Evolutionary conservation across 2,329 filamentous ascomycete species (phyloP).

Genomic region (Beauveria sp.): DNA sequence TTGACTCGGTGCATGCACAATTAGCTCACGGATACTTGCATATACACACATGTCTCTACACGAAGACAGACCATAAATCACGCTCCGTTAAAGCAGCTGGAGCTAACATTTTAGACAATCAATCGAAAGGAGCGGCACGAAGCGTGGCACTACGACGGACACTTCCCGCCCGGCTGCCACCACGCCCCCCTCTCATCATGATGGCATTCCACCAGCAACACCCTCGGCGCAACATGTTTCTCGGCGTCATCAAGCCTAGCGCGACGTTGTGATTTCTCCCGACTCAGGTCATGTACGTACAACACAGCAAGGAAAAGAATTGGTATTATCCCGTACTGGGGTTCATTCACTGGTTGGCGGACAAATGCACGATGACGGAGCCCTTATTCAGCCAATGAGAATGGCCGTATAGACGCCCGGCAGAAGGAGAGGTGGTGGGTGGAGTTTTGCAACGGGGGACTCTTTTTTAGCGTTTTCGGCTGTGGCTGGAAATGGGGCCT

Average conservation of each 20-base stretch:
- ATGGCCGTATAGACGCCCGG: conserved; percentile 17
- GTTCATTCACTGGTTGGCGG: background rate
- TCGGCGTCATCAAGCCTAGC: no score
- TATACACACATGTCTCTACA: no score
- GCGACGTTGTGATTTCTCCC: no score
- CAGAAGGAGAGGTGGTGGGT: background rate
- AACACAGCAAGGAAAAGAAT: background rate
- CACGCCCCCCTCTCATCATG: no score
- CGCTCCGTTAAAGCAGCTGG: background rate
- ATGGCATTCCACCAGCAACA: no score
- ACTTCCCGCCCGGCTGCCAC: background rate
- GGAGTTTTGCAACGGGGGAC: background rate
- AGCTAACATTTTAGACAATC: background rate
- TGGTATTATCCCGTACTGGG: no score
- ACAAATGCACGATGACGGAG: background rate
- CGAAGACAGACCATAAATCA: background rate
- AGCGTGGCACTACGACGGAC: background rate
- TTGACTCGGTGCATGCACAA: background rate
- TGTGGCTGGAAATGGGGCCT: no score
- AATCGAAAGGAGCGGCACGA: background rate
- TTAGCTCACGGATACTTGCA: no score
- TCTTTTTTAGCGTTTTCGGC: background rate
- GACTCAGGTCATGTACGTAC: background rate
- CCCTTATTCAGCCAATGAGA: conserved; percentile 14
- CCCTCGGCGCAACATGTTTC: no score